Evolutionary conservation across 192 early-diverging fungal genomes (phyloP).

Genomic region (Diversispora epigaea): DNA sequence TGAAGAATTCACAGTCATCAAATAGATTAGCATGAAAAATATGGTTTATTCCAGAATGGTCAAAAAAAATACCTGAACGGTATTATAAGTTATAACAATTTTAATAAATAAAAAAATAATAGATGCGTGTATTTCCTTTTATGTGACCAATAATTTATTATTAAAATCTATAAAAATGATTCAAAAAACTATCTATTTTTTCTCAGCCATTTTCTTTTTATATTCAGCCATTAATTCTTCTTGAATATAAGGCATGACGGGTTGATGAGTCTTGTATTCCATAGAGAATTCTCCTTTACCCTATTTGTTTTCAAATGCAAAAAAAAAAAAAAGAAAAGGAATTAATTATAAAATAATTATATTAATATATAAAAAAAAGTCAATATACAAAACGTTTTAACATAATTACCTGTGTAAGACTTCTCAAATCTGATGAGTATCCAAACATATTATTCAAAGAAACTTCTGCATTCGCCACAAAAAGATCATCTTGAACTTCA

Average conservation of each 20-base stretch:
- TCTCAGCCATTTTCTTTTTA: constrained; percentile 59
- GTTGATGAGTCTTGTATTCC: constrained; percentile 89
- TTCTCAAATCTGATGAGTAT: constrained; percentile 92
- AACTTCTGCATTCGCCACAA: constrained; percentile 82
- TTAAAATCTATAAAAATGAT: constrained; percentile 3
- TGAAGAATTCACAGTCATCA: too few relatives aligned
- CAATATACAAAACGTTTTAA: not conserved
- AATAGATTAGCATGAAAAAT: too few relatives aligned
- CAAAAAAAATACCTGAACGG: too few relatives aligned
- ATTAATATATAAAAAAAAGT: not conserved
- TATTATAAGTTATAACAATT: too few relatives aligned
- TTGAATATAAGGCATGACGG: constrained; percentile 79
- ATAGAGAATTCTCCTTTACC: constrained; percentile 99
- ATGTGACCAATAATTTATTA: too few relatives aligned
- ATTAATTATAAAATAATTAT: too few relatives aligned
- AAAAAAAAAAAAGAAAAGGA: not conserved
- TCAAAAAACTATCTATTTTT: constrained; percentile 25
- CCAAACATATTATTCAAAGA: constrained; percentile 99
- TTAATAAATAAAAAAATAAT: too few relatives aligned
- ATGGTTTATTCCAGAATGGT: too few relatives aligned
- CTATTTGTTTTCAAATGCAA: constrained; percentile 37
- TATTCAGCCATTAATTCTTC: constrained; percentile 83
- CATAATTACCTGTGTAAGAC: constrained; percentile 57
- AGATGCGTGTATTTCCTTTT: too few relatives aligned
- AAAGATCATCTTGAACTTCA: constrained; percentile 90